Percentiles rank a stretch among this genome's conserved stretches.
Conservation (phyloP, 306 rosid species). For the Neltuma alba region DNA sequence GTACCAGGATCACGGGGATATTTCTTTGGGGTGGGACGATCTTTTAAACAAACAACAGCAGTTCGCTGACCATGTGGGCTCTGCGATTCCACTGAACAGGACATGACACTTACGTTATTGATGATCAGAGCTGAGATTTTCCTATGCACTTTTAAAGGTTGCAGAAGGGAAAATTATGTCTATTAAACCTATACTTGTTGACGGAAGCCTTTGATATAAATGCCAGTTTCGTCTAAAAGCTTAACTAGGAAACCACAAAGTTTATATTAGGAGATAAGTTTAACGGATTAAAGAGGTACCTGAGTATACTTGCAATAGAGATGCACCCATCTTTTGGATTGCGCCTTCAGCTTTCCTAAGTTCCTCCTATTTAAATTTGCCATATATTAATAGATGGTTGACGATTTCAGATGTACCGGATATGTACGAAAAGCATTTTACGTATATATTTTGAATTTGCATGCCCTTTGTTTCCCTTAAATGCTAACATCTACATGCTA, state of each 20-base stretch:
- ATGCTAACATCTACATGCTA: not conserved
- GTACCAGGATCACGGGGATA: constrained; percentile 91
- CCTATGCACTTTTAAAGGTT: constrained; percentile 3
- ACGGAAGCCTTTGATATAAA: not conserved
- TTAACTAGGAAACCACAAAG: not conserved
- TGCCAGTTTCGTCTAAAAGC: constrained; percentile 7
- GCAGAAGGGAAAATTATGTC: not conserved
- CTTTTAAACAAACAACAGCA: constrained; percentile 68
- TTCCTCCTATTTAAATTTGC: constrained; percentile 61
- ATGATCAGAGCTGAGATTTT: not conserved
- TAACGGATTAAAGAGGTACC: constrained; percentile 49
- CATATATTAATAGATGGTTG: constrained; percentile 19
- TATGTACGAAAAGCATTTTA: constrained; percentile 3
- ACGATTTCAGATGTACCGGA: constrained; percentile 17
- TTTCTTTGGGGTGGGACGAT: constrained; percentile 64
- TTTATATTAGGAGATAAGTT: constrained; percentile 14
- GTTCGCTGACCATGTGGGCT: constrained; percentile 89
- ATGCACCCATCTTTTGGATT: constrained; percentile 81
- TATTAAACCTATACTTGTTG: not conserved
- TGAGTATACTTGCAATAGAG: constrained; percentile 63
- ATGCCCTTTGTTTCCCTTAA: not conserved
- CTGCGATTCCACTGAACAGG: constrained; percentile 73
- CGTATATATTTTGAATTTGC: not conserved
- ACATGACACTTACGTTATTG: not conserved
- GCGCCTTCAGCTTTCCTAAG: constrained; percentile 78